A percentile compares a stretch with the other conserved stretches of the same genome.
These are phyloP conservation scores for Caloboletus inedulis DNA, from an alignment of 1,284 basidiomycete genomes.

Conservation along the genomic window DNA sequence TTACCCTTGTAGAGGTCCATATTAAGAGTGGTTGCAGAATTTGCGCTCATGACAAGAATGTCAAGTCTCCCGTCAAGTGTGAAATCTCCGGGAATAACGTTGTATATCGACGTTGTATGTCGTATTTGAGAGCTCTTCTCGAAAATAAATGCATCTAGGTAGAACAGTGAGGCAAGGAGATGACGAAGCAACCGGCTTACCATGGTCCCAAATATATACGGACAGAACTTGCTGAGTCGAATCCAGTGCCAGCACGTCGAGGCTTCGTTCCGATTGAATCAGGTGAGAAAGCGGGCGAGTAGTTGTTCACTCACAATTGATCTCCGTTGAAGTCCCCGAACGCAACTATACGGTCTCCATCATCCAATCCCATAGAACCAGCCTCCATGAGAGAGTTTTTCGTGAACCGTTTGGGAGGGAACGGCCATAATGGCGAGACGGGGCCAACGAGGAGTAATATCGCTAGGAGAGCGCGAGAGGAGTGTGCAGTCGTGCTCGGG, in stretches of 20 bases:
- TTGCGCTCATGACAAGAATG: constrained; percentile 80
- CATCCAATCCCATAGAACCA: constrained; percentile 75
- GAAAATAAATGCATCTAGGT: constrained; percentile 61
- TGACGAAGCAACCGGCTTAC: constrained; percentile 37
- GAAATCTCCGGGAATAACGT: constrained; percentile 90
- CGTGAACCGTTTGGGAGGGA: constrained; percentile 81
- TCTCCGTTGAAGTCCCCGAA: constrained; percentile 96
- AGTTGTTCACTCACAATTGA: constrained; percentile 69
- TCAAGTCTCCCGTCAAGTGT: constrained; percentile 91
- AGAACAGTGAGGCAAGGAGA: not conserved
- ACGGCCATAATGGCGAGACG: constrained; percentile 65
- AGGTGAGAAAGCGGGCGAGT: constrained; percentile 1
- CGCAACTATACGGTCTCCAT: constrained; percentile 75
- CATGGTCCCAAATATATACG: constrained; percentile 83
- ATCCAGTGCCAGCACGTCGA: constrained; percentile 79
- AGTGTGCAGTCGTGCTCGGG: not conserved
- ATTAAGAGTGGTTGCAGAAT: constrained; percentile 49
- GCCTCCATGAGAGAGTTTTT: constrained; percentile 81
- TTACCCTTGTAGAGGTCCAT: constrained; percentile 68
- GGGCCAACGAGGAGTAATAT: constrained; percentile 23
- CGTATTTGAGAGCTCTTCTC: constrained; percentile 51
- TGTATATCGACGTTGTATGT: constrained; percentile 58
- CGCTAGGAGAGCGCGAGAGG: constrained; percentile 11
- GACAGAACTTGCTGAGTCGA: constrained; percentile 70
- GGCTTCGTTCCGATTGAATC: constrained; percentile 40